These are phyloP conservation scores for Colletotrichum caudatum DNA, from an alignment of 2,329 filamentous ascomycete species.

Conservation along the genomic window DNA sequence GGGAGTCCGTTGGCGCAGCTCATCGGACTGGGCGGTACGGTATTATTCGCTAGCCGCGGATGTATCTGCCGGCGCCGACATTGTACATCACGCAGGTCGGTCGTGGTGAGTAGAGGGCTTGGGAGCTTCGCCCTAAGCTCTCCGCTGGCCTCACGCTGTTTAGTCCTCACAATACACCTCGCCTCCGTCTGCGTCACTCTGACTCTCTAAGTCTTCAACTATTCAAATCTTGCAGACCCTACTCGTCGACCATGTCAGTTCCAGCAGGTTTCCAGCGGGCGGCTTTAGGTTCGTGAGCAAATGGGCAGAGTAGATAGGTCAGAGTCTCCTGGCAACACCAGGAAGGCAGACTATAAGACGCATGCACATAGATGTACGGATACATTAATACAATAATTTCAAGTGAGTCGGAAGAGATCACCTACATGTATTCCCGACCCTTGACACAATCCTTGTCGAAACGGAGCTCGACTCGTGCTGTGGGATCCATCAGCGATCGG, in stretches of 20 bases:
- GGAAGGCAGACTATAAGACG: not conserved
- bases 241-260: accelerated
- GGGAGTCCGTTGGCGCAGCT: too few species aligned
- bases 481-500: not conserved
- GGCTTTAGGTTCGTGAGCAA: not conserved
- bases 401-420: not conserved
- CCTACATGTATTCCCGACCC: not conserved
- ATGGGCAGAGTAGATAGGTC: not conserved
- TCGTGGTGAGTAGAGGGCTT: not conserved
- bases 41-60: too few species aligned
- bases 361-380: not conserved
- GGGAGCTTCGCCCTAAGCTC: not conserved
- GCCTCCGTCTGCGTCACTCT: not conserved
- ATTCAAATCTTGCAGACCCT: not conserved
- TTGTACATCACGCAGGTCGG: not conserved
- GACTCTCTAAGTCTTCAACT: not conserved
- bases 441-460: not conserved
- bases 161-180: not conserved
- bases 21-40: too few species aligned
- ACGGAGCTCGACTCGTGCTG: not conserved
- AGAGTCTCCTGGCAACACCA: not conserved
- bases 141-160: too few species aligned
- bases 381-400: not conserved
- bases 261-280: too few species aligned
- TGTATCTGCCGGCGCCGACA: not conserved